phyloP scores from a whole-genome alignment of 345 rosid genomes.

The Boechera stricta region DNA sequence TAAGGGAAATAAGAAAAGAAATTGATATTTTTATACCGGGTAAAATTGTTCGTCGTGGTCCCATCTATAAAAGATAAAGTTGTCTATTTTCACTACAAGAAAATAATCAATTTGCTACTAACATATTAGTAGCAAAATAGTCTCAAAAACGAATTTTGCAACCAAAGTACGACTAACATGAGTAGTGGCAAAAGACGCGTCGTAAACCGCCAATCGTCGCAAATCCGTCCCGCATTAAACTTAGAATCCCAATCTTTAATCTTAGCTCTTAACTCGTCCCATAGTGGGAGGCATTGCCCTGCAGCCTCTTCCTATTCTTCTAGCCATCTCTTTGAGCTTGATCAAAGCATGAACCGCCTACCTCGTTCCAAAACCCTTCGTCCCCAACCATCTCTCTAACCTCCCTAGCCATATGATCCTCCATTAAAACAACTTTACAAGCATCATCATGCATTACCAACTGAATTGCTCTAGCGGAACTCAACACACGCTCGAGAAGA shows the following conservation, averaged over 20 bases:
- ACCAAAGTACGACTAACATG: too few relatives aligned
- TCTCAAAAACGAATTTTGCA: too few relatives aligned
- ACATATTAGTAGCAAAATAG: too few relatives aligned
- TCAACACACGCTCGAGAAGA: constrained; percentile 78
- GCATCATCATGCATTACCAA: constrained; percentile 74
- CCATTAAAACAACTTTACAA: constrained; percentile 71
- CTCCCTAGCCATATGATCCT: constrained; percentile 74
- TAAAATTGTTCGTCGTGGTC: too few relatives aligned
- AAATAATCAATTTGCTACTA: too few relatives aligned
- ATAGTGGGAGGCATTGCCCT: constrained; percentile 89
- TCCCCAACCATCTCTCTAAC: constrained; percentile 81
- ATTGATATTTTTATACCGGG: too few relatives aligned
- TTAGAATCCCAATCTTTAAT: constrained; percentile 88
- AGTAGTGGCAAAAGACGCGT: too few relatives aligned
- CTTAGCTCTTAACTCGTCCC: constrained; percentile 86
- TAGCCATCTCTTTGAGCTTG: constrained; percentile 80
- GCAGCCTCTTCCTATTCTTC: constrained; percentile 76
- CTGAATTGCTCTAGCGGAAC: constrained; percentile 75
- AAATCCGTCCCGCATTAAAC: constrained; percentile 41
- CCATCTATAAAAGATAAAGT: too few relatives aligned
- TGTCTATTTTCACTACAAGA: too few relatives aligned
- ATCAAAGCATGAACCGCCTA: constrained; percentile 77
- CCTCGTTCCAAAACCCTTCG: constrained; percentile 86
- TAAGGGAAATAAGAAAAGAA: too few relatives aligned
- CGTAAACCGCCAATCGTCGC: too few relatives aligned